Conservation (phyloP, 768 basidiomycete genomes). For the Lentinula raphanica region DNA sequence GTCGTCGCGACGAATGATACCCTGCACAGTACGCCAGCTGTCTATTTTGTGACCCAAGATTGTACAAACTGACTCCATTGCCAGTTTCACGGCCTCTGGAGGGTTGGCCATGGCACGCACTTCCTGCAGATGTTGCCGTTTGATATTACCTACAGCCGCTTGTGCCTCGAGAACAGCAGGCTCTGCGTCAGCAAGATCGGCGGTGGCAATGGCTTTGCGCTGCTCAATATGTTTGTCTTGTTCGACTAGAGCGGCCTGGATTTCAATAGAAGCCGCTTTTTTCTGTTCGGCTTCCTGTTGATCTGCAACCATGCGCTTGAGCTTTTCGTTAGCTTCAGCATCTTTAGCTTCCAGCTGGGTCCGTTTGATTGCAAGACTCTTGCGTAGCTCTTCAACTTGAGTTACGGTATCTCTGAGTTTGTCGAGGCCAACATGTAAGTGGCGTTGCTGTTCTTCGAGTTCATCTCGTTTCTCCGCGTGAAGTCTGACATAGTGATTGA, state of each 20-base stretch:
- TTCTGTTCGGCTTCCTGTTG: conserved; percentile 99
- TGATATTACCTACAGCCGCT: conserved; percentile 95
- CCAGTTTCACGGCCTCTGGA: conserved; percentile 93
- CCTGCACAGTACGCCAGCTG: conserved; percentile 92
- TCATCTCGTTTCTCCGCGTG: conserved; percentile 97
- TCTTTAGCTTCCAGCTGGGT: conserved; percentile 91
- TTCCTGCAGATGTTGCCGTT: conserved; percentile 91
- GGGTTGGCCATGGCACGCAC: conserved; percentile 98
- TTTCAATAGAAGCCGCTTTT: conserved; percentile 93
- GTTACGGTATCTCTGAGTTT: conserved; percentile 94
- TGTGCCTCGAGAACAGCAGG: conserved; percentile 95
- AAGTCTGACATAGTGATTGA: conserved; percentile 93
- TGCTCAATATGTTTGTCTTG: conserved; percentile 89
- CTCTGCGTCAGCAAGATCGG: conserved; percentile 94
- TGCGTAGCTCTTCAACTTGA: conserved; percentile 93
- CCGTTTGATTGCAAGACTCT: conserved; percentile 91
- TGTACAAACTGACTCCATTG: conserved; percentile 98
- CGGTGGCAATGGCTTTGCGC: conserved; percentile 84
- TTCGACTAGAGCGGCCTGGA: conserved; percentile 88
- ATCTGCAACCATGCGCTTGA: conserved; percentile 96
- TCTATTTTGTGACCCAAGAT: conserved; percentile 96
- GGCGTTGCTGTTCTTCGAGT: conserved; percentile 96
- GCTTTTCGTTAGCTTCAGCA: conserved; percentile 93
- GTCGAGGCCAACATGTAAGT: conserved; percentile 95
- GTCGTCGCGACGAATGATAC: conserved; percentile 92